Evolutionary conservation across 192 early-diverging fungal species (phyloP).

Genomic region (Pilaira anomala): DNA sequence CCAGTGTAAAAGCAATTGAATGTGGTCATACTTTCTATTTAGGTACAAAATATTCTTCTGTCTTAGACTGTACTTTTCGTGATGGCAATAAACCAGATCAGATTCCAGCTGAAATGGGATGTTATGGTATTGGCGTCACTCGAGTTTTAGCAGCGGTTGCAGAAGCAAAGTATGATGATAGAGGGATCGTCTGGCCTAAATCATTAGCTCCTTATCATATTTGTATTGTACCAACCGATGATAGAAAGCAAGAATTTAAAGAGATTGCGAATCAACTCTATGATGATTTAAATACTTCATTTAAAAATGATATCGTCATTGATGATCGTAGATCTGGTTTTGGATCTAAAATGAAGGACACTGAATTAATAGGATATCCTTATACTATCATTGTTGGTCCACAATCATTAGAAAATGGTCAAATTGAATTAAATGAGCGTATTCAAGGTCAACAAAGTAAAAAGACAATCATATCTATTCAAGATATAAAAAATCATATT

Average conservation of each 20-base stretch:
- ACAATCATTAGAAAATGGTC: constrained; percentile 42
- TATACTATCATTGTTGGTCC: constrained; percentile 73
- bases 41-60: constrained; percentile 82
- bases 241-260: constrained; percentile 30
- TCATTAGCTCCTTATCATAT: constrained; percentile 75
- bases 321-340: constrained; percentile 70
- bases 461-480: constrained; percentile 13
- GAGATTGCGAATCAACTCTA: constrained; percentile 38
- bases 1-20: constrained; percentile 63
- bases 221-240: constrained; percentile 60
- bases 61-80: constrained; percentile 58
- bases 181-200: constrained; percentile 79
- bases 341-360: constrained; percentile 81
- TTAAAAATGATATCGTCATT: constrained; percentile 53
- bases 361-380: constrained; percentile 80
- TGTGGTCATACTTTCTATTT: constrained; percentile 88
- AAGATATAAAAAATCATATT: no score
- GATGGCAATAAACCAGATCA: constrained; percentile 28
- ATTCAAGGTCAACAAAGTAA: constrained; percentile 16
- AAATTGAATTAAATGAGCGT: constrained; percentile 50
- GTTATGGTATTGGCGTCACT: constrained; percentile 88
- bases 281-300: constrained; percentile 37
- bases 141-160: constrained; percentile 79
- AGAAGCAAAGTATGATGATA: constrained; percentile 60
- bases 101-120: constrained; percentile 78